phyloP scores from a whole-genome alignment of 106 monocot genomes.

The Allium sativum region DNA sequence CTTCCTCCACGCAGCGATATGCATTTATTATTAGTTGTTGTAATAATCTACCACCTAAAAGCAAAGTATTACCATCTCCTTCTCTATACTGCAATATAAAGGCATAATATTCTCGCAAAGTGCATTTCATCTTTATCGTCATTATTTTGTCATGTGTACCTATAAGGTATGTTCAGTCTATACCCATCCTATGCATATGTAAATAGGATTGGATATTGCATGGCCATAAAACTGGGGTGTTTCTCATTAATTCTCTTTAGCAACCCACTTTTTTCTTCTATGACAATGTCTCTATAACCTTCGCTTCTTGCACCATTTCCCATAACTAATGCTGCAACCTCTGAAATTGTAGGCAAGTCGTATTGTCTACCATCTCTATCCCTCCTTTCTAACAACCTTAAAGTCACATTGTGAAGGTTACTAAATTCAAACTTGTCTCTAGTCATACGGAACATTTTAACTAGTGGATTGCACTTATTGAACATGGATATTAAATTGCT shows the following conservation, averaged over 20 bases:
- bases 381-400: neutral
- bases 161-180: neutral
- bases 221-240: conserved; percentile 7
- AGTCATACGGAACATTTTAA: neutral
- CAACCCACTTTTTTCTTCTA: neutral
- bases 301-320: neutral
- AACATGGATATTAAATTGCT: too few relatives aligned
- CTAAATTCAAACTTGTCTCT: neutral
- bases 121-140: neutral
- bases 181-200: conserved; percentile 16
- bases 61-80: neutral
- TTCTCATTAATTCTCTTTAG: conserved; percentile 9
- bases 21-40: conserved; percentile 16
- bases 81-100: conserved; percentile 2
- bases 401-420: neutral
- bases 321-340: neutral
- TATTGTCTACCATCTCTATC: neutral
- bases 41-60: conserved; percentile 4
- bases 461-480: too few relatives aligned
- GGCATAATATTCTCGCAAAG: neutral
- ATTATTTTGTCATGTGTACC: neutral
- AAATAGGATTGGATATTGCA: conserved; percentile 24
- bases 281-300: conserved; percentile 9
- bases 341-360: neutral
- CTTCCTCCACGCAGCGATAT: neutral